Evolutionary conservation across 139 green algal genomes (phyloP), one percentile per base, ranked within the genome.

Genomic region (Auxenochlorella pyrenoidosa): DNA sequence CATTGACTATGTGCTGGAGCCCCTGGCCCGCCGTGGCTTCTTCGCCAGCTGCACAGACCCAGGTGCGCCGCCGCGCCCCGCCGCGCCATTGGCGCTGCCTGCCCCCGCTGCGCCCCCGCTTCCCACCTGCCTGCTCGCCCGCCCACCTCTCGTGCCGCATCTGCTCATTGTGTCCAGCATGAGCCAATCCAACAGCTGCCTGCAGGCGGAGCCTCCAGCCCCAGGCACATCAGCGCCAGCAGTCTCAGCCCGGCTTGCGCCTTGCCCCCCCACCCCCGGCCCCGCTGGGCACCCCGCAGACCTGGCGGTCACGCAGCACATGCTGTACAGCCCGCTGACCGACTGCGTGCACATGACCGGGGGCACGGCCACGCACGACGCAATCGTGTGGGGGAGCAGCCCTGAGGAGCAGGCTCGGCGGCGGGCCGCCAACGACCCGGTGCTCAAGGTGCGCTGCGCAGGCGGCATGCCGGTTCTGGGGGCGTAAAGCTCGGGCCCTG

Each of bases 291-390:
- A 8, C 38, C 70, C 34, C 10, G 65, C 79, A 83, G 94, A 92
- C 28, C 87, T 78, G 41, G 87, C 95, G 34, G 88, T 92, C 68
- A 94, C 94, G 8, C n/a, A 87, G 51, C 89, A 90, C 83, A 86
- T 97, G 51, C 85, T 76, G 59, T 87, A 92, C 30, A 90, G 96
- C 83, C 87, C 87, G 0, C 54, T 90, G 36, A 84, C 97, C 6
- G 60, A 79, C 58, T 91, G 78, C 58, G 89, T 98, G 24, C 95
- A 98, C 92, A 88, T 98, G 58, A 98, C 96, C 19, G 89, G 86
- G 3, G 93, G 89, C 0, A 88, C 90, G 6, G 89, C 91, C 26
- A 98, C 96, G 5, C 97, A 95, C 86, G 95, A 98, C 79, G 90
- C 90, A 38, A 97, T 98, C 38, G 88, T 97, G 59, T 98, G 95